Evolutionary conservation across 164 flowering plant genomes (phyloP), one percentile per base, ranked within the genome.

Genomic region (Umbilicus rupestris): DNA sequence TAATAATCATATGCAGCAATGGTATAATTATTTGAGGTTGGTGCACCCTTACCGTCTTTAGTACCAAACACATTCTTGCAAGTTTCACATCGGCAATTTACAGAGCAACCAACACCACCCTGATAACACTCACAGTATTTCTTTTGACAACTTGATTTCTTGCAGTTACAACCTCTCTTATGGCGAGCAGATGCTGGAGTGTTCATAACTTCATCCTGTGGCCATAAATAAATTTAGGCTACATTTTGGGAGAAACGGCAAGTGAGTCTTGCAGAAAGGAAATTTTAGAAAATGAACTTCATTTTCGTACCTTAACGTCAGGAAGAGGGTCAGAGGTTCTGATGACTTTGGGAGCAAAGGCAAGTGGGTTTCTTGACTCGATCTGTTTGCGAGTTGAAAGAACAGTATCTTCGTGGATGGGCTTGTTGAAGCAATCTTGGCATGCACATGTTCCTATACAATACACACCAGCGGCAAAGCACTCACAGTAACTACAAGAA

Each of bases 401-500:
- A 77, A 89, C 92, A 39, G 71, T 80, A 26, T 81, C 82, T 72
- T 85, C 88, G 73, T 85, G 80, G 57, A 74, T 63, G 67, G 92
- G 87, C 62, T 76, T 85, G 78, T 89, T 89, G 49, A 78, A 75
- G 74, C 92, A 89, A 49, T 82, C 86, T 71, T 71, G 81, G 70
- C 96, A 88, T 64, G 81, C 78, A 76, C 92, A 88, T 59, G 87
- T 81, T 65, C 81, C 92, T 28, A 81, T 70, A 64, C 96, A 88
- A 73, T 88, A 88, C 68, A 88, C 71, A 45, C 96, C 92, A 74
- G 96, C 87, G 72, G 92, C 92, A 83, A 89, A 89, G 75, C 96
- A 87, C 62, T 88, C 89, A 72, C 94, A 86, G 59, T 88, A 88
- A 39, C 90, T 88, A 78, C 65, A 35, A 67, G 29, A 71, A 37